Conservation (phyloP, 176 grass and related monocot genomes). For the Zizania latifolia region DNA sequence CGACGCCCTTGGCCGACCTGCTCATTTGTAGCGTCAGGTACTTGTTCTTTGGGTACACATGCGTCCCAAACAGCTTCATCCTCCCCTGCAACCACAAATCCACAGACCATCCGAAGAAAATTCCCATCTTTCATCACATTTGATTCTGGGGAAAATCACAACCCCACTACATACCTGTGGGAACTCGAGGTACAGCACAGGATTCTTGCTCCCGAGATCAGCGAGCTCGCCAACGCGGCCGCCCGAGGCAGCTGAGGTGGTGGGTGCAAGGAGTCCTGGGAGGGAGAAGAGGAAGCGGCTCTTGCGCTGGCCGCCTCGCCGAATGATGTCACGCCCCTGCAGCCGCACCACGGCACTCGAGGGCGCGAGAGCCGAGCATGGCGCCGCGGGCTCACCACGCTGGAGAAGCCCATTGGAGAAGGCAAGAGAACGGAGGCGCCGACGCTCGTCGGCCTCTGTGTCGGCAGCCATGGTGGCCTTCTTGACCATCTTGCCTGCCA, state of each 20-base stretch:
- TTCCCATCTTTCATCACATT: neutral
- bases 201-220: conserved; percentile 77
- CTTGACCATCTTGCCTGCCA: conserved; percentile 71
- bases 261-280: conserved; percentile 74
- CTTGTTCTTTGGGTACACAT: conserved; percentile 97
- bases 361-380: conserved; percentile 36
- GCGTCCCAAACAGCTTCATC: conserved; percentile 94
- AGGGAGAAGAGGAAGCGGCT: conserved; percentile 92
- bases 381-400: conserved; percentile 33
- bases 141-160: neutral
- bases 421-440: conserved; percentile 58
- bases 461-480: conserved; percentile 19
- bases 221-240: conserved; percentile 80
- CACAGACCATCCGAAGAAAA: neutral
- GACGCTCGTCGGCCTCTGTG: conserved; percentile 45
- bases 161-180: conserved; percentile 39
- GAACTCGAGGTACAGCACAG: conserved; percentile 80
- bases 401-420: conserved; percentile 62
- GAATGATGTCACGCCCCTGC: conserved; percentile 79
- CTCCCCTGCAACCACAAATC: conserved; percentile 46
- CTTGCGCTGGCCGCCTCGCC: conserved; percentile 66
- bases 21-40: conserved; percentile 90
- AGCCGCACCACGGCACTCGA: conserved; percentile 52
- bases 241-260: conserved; percentile 36
- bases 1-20: conserved; percentile 70